phyloP scores from a whole-genome alignment of 108 stramenopile genomes.

The Mediolabrus comicus region DNA sequence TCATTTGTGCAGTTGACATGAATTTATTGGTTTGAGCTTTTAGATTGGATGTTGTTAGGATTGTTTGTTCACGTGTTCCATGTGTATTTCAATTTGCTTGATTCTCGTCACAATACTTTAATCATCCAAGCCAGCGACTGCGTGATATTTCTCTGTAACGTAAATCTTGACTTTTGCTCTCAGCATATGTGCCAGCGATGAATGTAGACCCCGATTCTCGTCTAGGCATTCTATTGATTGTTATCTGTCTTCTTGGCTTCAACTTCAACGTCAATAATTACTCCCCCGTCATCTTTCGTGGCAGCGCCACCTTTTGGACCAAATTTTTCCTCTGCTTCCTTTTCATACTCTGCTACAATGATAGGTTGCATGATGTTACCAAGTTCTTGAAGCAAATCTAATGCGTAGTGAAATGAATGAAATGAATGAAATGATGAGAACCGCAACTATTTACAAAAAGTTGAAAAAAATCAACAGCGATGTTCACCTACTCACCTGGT shows the following conservation, averaged over 20 bases:
- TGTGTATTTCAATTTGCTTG: not conserved
- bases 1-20: not conserved
- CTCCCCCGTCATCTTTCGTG: not conserved
- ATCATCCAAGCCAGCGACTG: not conserved
- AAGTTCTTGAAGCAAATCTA: slow-evolving; percentile 32
- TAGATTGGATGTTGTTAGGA: too few relatives aligned
- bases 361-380: slow-evolving; percentile 42
- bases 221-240: too few relatives aligned
- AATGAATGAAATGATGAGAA: not conserved
- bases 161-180: not conserved
- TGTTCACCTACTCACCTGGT: slow-evolving; percentile 11
- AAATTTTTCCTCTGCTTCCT: slow-evolving; percentile 13
- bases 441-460: too few relatives aligned
- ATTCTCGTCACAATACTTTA: not conserved
- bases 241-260: not conserved
- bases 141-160: not conserved
- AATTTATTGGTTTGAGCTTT: not conserved
- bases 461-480: too few relatives aligned
- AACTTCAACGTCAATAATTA: not conserved
- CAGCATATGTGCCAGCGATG: too few relatives aligned
- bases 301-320: not conserved
- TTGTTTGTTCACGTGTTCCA: too few relatives aligned
- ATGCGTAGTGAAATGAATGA: not conserved
- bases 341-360: slow-evolving; percentile 29
- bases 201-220: too few relatives aligned